Evolutionary conservation across 1,284 basidiomycete genomes (phyloP).

Genomic region (Peniophora sp.): DNA sequence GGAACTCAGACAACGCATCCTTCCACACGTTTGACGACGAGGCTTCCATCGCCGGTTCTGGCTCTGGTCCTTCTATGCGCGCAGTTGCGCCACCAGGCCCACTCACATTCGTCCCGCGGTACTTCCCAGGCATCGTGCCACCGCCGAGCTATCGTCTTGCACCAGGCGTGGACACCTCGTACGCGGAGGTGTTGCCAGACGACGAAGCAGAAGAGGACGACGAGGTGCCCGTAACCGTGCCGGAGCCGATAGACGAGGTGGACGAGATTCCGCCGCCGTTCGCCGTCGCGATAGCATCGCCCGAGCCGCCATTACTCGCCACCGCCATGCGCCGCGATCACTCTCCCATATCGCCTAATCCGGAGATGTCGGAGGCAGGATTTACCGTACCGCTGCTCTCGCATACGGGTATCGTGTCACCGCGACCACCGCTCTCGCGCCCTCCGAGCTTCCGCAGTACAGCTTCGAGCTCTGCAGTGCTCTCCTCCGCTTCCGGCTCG

Average conservation of each 20-base stretch:
- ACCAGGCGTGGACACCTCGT: neutral
- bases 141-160: conserved; percentile 29
- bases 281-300: conserved; percentile 5
- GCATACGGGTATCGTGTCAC: neutral
- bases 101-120: conserved; percentile 38
- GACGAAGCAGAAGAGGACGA: neutral
- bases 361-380: neutral
- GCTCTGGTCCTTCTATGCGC: conserved; percentile 15
- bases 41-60: too few species aligned
- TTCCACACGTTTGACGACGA: conserved; percentile 19
- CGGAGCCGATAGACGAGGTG: neutral
- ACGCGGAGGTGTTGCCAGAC: neutral
- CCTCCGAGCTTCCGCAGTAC: neutral
- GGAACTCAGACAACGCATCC: conserved; percentile 19
- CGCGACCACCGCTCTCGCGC: neutral
- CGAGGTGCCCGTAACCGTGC: neutral
- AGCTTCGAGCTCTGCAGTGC: neutral
- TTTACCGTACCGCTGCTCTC: neutral
- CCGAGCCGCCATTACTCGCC: conserved; percentile 5
- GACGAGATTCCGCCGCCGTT: conserved; percentile 8
- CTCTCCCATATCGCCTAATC: neutral
- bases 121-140: conserved; percentile 41
- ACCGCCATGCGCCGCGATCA: neutral
- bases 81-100: conserved; percentile 29
- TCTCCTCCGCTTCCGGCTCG: too few species aligned